Evolutionary conservation across 805 yeast species (phyloP).

Genomic region (Candida cerambycidarum): DNA sequence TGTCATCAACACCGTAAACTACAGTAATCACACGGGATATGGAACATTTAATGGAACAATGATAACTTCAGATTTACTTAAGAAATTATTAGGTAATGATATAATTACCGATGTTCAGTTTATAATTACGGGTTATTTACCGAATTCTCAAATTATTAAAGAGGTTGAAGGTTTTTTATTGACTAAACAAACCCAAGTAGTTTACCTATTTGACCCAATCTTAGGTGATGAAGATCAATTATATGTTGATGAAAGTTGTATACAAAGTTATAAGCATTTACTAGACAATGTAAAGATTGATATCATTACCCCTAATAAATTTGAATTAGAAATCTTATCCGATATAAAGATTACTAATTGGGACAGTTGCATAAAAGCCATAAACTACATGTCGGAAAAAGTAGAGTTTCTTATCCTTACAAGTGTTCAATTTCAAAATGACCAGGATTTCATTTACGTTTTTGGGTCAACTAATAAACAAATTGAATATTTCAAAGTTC

Average conservation of each 20-base stretch:
- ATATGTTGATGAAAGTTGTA: constrained; percentile 55
- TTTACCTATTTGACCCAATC: constrained; percentile 74
- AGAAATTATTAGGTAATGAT: constrained; percentile 45
- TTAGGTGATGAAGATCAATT: constrained; percentile 77
- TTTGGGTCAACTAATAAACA: not conserved
- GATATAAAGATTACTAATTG: constrained; percentile 46
- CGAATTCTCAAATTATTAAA: constrained; percentile 49
- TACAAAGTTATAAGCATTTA: constrained; percentile 27
- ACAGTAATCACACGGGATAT: constrained; percentile 92
- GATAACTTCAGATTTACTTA: constrained; percentile 30
- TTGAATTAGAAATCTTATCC: constrained; percentile 74
- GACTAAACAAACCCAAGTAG: not conserved
- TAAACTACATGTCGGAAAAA: constrained; percentile 44
- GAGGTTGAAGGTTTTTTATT: constrained; percentile 16
- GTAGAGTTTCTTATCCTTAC: constrained; percentile 1
- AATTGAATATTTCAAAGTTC: constrained; percentile 47
- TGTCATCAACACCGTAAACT: constrained; percentile 80
- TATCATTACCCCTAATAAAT: constrained; percentile 86
- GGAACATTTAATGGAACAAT: constrained; percentile 62
- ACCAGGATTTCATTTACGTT: not conserved
- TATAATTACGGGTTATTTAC: constrained; percentile 66
- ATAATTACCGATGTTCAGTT: constrained; percentile 27
- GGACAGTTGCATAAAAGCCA: constrained; percentile 44
- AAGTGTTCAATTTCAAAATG: constrained; percentile 9
- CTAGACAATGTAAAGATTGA: constrained; percentile 66